Base-by-base conservation (phyloP, 352 stramenopile genomes). In the Phytophthora fragariae region DNA sequence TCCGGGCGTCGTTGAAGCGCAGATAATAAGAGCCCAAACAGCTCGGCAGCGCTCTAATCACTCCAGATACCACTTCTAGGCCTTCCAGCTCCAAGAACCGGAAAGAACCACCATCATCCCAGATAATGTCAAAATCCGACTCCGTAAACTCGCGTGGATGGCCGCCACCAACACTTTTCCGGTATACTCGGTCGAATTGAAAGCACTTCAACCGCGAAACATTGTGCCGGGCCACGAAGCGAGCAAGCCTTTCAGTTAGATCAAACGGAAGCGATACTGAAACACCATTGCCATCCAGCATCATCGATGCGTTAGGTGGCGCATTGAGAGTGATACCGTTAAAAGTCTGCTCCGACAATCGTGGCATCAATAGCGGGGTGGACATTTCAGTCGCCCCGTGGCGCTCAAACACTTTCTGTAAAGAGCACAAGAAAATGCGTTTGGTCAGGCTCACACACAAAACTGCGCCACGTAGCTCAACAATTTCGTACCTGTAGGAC, bases 61-160 rank as follows among this genome's bases (percentile, higher is more conserved):
- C 87, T 37, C 93, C 82, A 2, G 86, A 85, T 14, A 96, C 87
- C 11, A 97, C 86, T 75, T 94, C 76, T 10, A 96, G 59, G 1
- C 81, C 87, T 65, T 97, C 90, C 6, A 96, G 70, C 37, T 96
- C 88, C 57, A 97, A 72, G 46, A 91, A 91, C 35, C 85, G 83
- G 52, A 88, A 92, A 5, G 76, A 80, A 0, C 73, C 72, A 19
- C 79, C 78, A 57, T 95, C 85, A 57, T 97, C 86, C 89, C 89
- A 97, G 54, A 97, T 89, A 24, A 96, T 85, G 44, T 95, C 90
- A 50, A 97, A 95, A 62, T 95, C 89, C 2, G 86, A 87, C 57
- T 96, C 89, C 46, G 91, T 82, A 21, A 95, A 88, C 62, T 96
- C 90, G 17, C 88, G 86, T 19, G 90, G 90, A 62, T 97, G 90